These are phyloP conservation scores for Jacaranda copaia DNA, from an alignment of 257 asterid species.

Conservation along the genomic window DNA sequence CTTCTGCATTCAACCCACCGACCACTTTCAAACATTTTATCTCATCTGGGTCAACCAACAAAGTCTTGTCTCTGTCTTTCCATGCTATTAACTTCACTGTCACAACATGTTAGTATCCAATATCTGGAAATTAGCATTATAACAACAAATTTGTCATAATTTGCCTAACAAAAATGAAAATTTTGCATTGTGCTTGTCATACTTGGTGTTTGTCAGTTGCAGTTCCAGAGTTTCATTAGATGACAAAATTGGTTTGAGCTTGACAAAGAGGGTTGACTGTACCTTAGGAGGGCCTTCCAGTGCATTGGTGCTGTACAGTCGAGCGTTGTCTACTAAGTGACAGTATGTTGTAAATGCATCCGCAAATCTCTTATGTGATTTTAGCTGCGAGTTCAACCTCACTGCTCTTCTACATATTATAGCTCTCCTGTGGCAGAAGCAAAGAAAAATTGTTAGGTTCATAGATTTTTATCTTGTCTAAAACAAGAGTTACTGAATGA, in stretches of 20 bases:
- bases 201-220: neutral
- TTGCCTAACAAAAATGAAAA: neutral
- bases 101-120: constrained; percentile 34
- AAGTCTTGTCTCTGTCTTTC: constrained; percentile 86
- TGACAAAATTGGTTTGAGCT: neutral
- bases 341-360: constrained; percentile 82
- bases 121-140: neutral
- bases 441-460: constrained; percentile 15
- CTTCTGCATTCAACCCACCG: constrained; percentile 68
- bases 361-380: constrained; percentile 91
- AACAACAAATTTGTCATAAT: neutral
- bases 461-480: neutral
- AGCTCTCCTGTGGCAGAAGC: constrained; percentile 70
- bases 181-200: neutral
- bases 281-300: constrained; percentile 93
- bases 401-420: constrained; percentile 93
- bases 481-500: neutral
- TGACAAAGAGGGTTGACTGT: constrained; percentile 20
- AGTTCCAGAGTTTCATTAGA: neutral
- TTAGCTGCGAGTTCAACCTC: constrained; percentile 85
- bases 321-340: constrained; percentile 80
- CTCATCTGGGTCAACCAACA: constrained; percentile 94
- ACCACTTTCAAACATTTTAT: constrained; percentile 61
- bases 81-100: constrained; percentile 84
- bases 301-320: constrained; percentile 80